Conservation (phyloP, 306 rosid genomes). For the Astragalus membranaceus region DNA sequence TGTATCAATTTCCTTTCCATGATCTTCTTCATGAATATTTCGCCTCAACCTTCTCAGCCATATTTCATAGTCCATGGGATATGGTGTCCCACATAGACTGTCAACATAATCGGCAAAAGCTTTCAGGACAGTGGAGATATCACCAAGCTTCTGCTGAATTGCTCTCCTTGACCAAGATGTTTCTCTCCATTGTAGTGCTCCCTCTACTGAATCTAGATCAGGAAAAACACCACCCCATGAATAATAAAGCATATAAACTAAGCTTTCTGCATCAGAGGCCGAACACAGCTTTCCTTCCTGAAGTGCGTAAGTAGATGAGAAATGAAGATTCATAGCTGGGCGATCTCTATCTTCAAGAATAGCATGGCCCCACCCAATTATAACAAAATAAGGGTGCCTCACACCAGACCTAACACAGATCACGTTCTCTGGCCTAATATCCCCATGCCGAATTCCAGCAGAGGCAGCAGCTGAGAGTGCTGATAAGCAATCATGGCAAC, state of each 20-base stretch:
- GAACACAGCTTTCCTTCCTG: slow-evolving; percentile 96
- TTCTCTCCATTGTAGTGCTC: slow-evolving; percentile 94
- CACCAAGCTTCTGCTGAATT: slow-evolving; percentile 95
- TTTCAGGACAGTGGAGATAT: slow-evolving; percentile 74
- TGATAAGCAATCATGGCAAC: slow-evolving; percentile 93
- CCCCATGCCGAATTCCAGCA: slow-evolving; percentile 91
- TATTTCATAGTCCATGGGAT: slow-evolving; percentile 83
- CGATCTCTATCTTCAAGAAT: slow-evolving; percentile 96
- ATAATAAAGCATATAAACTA: slow-evolving; percentile 87
- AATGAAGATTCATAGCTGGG: slow-evolving; percentile 92
- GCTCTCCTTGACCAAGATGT: slow-evolving; percentile 87
- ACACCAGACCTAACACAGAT: slow-evolving; percentile 55
- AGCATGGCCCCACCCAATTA: slow-evolving; percentile 94
- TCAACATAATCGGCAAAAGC: slow-evolving; percentile 96
- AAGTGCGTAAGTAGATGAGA: slow-evolving; percentile 85
- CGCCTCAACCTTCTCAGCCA: slow-evolving; percentile 91
- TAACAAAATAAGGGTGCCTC: slow-evolving; percentile 63
- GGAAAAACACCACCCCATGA: slow-evolving; percentile 74
- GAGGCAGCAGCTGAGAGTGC: slow-evolving; percentile 78
- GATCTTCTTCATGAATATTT: slow-evolving; percentile 67
- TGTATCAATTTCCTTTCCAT: slow-evolving; percentile 73
- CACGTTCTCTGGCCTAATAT: slow-evolving; percentile 86
- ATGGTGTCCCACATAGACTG: slow-evolving; percentile 96
- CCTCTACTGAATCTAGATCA: slow-evolving; percentile 89
- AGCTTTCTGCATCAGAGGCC: slow-evolving; percentile 97